Conservation (phyloP, 495 filamentous ascomycete species). For the Stereocaulon alpinum region DNA sequence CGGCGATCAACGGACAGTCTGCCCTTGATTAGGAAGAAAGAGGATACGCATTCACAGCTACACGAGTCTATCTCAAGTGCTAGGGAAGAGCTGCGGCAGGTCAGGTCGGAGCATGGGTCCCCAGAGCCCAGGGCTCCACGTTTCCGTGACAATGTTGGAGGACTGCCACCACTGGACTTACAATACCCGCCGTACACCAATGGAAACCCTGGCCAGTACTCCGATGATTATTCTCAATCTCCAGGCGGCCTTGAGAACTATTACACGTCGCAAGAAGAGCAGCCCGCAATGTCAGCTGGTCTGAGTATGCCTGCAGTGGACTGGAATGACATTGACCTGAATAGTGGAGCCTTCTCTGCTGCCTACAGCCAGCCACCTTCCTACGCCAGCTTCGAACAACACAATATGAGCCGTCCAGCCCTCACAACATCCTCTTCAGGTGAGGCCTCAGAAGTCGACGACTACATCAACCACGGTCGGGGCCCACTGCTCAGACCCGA, state of each 20-base stretch:
- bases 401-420: constrained; percentile 41
- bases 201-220: constrained; percentile 35
- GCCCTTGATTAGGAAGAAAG: constrained; percentile 37
- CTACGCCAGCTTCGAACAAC: constrained; percentile 57
- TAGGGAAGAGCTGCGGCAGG: constrained; percentile 36
- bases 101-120: constrained; percentile 63
- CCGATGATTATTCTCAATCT: constrained; percentile 34
- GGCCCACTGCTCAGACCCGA: constrained; percentile 9
- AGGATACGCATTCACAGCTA: constrained; percentile 31
- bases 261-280: constrained; percentile 43
- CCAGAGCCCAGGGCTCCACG: constrained; percentile 49
- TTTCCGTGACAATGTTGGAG: constrained; percentile 49
- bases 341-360: constrained; percentile 46
- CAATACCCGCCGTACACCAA: constrained; percentile 43
- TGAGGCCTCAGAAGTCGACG: constrained; percentile 65
- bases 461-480: constrained; percentile 36
- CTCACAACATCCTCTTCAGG: constrained; percentile 62
- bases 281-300: constrained; percentile 55
- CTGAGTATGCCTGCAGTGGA: constrained; percentile 55
- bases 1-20: constrained; percentile 63
- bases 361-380: constrained; percentile 62
- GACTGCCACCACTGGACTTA: constrained; percentile 57
- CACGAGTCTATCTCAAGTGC: constrained; percentile 37
- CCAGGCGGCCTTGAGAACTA: constrained; percentile 30
- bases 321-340: constrained; percentile 64